phyloP scores from a whole-genome alignment of 352 stramenopile species.

The Globisporangium alternatum region DNA sequence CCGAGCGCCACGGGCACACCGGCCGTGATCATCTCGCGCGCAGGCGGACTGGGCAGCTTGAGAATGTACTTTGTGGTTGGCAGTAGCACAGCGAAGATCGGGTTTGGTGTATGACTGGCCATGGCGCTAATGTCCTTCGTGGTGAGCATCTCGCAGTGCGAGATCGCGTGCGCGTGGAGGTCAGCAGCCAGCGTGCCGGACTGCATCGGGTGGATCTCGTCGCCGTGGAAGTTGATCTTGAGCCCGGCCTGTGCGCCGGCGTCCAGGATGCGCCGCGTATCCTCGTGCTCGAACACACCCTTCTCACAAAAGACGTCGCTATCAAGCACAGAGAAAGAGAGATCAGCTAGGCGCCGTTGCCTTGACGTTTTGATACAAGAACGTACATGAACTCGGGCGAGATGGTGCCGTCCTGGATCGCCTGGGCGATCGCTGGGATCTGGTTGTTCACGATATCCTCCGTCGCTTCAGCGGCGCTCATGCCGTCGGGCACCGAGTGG shows the following conservation, averaged over 20 bases:
- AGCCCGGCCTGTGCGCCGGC: conserved; percentile 61
- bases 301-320: conserved; percentile 86
- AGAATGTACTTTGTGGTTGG: conserved; percentile 85
- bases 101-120: conserved; percentile 43
- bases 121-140: conserved; percentile 66
- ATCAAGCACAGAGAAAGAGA: neutral
- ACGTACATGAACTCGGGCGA: conserved; percentile 77
- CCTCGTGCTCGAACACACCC: conserved; percentile 76
- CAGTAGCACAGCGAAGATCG: conserved; percentile 72
- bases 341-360: neutral
- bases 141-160: conserved; percentile 76
- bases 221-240: conserved; percentile 83
- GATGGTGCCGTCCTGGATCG: conserved; percentile 67
- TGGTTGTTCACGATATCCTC: conserved; percentile 73
- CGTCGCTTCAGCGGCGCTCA: conserved; percentile 56
- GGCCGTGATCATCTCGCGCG: conserved; percentile 66
- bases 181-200: conserved; percentile 59
- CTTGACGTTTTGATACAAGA: neutral
- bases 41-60: conserved; percentile 67
- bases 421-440: conserved; percentile 62
- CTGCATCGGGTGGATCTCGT: conserved; percentile 75
- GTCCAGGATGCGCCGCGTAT: conserved; percentile 70
- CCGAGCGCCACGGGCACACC: conserved; percentile 71
- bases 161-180: conserved; percentile 63
- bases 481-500: conserved; percentile 75